Base-by-base conservation (phyloP, 495 filamentous ascomycete genomes). In the Penicillium antarcticum region DNA sequence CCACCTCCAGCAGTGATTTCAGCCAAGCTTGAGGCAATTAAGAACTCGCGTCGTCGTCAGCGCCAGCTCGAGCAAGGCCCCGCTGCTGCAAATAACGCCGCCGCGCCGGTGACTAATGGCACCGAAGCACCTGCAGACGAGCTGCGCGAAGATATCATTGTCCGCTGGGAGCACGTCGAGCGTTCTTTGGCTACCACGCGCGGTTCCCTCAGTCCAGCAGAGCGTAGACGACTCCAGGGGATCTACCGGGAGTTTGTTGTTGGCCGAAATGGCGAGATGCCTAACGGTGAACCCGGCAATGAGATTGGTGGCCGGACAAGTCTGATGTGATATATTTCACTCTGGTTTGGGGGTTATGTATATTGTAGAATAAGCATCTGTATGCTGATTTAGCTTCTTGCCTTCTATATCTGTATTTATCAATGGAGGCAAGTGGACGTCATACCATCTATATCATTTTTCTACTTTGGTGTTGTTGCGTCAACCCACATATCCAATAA, bases 191-290 rank as follows among this genome's bases (percentile, higher is more conserved):
- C 77, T 23, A 84, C 68, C n/a, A 96, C 95, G 12, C 75, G 92
- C 45, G 77, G 85, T n/a, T 95, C 89, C 61, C 92, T 97, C 36
- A 86, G 86, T 52, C 65, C 71, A 2, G 74, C 87, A 23, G 94
- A 98, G 72, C 78, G 84, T 58, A 75, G 68, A 58, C 77, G 92
- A 53, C 61, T 98, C 55, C 77, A 80, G 61, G 78, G 75, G 5
- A 96, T 98, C 51, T 98, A 98, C 64, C 75, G 79, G 5, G 95
- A 97, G 75, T 98, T 98, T 74, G 81, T 96, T 4, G 85, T 86
- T 6, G 91, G 89, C 7, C 79, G 94, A 52, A 95, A 90, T 66
- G 94, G 94, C 21, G 94, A 97, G 66, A 90, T 98, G 90, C 87
- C 81, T 35, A 91, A 84, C 68, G 94, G 94, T 9, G 87, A 98